phyloP scores from a whole-genome alignment of 2,329 filamentous ascomycete genomes.

The Penicillium sp. region DNA sequence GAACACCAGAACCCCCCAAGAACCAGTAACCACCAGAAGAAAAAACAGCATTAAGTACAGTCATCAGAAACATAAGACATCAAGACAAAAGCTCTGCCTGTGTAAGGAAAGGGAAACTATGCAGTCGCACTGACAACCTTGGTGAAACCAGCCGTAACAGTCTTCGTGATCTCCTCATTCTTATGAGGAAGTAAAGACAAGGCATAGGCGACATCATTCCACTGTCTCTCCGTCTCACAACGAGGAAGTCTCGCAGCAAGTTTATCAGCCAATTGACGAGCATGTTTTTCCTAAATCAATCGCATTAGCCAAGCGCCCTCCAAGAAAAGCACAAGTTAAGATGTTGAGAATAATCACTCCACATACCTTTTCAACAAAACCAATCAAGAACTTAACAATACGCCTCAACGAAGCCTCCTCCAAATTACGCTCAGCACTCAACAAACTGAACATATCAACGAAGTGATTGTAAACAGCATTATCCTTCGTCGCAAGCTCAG shows the following conservation, averaged over 20 bases:
- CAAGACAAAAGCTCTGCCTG: neutral
- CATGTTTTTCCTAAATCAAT: slow-evolving; percentile 81
- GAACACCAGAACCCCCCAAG: neutral
- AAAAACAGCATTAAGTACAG: neutral
- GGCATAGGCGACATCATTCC: slow-evolving; percentile 96
- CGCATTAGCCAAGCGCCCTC: slow-evolving; percentile 8
- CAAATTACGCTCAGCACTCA: slow-evolving; percentile 79
- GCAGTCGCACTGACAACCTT: slow-evolving; percentile 68
- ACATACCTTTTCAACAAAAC: slow-evolving; percentile 97
- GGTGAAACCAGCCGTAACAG: slow-evolving; percentile 54
- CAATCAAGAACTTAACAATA: slow-evolving; percentile 89
- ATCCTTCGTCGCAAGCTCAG: slow-evolving; percentile 94
- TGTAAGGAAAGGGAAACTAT: slow-evolving; percentile 45
- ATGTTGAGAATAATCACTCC: neutral
- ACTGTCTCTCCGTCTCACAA: slow-evolving; percentile 91
- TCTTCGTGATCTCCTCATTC: slow-evolving; percentile 52
- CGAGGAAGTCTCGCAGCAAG: slow-evolving; percentile 81
- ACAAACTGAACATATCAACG: slow-evolving; percentile 95
- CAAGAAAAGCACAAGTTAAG: neutral
- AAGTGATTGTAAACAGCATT: slow-evolving; percentile 99
- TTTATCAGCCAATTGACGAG: slow-evolving; percentile 90
- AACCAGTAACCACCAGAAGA: neutral
- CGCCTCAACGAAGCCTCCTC: slow-evolving; percentile 84
- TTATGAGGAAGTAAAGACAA: slow-evolving; percentile 82
- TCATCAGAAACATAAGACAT: slow-evolving; percentile 20